Evolutionary conservation across 495 filamentous ascomycete genomes (phyloP), one percentile per base, ranked within the genome.

Genomic region (Ramalina intermedia): DNA sequence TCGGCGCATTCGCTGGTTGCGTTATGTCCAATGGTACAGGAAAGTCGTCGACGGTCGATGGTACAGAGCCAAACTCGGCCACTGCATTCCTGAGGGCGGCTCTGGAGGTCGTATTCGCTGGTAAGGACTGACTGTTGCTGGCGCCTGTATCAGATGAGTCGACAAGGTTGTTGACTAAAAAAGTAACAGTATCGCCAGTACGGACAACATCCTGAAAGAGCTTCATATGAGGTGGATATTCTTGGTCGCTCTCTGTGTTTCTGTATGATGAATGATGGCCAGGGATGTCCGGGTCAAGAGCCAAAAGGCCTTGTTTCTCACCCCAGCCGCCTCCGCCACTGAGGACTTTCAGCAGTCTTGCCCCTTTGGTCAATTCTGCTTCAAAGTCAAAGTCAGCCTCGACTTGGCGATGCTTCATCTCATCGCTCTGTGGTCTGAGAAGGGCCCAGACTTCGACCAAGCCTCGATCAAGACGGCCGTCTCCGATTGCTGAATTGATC

Each of bases 271-370:
- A 58, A 46, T 26, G 53, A 54, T 33, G 29, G 29, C 29, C 29
- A 33, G 7, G 29, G 12, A 33, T 33, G 23, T 86, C 75, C 17
- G 86, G 85, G 58, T 93, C 87, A 0, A 95, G 68, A 7, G 86
- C 87, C 6, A 94, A 66, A 12, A 95, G 70, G 4, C 88, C 88
- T 48, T 80, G 77, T 61, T 93, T 95, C 52, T 76, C 68, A 5
- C 88, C 88, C 88, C 88, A 95, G 41, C 88, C 88, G 45, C 88
- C 88, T 52, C 88, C 88, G 18, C 88, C 88, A 60, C 85, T 91
- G 48, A 91, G 77, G 37, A 86, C 77, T 57, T 71, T 81, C 53
- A 80, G 75, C 14, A 85, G 50, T 49, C 69, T 76, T 45, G 72
- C 70, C 14, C 80, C 78, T 6, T 57, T 55, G 6, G 38, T 42